Base-by-base conservation (phyloP, 805 yeast genomes). In the Sporopachydermia lactativora region DNA sequence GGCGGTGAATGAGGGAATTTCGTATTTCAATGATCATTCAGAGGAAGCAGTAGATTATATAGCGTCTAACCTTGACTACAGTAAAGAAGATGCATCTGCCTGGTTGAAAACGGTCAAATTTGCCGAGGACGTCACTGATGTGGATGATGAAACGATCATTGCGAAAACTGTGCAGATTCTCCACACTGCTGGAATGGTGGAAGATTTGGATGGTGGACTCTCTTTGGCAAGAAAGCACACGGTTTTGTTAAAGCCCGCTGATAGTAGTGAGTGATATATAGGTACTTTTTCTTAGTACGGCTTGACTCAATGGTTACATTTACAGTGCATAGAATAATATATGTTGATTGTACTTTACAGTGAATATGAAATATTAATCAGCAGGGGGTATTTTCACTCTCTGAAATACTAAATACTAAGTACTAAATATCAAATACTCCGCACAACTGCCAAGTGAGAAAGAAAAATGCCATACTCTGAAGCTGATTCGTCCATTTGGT, bases 81-180 rank as follows among this genome's bases (percentile, higher is more conserved):
- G 82, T 0, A 66, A 68, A 41, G 81, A 70, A 38, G 96, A 86
- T 57, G 94, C 95, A 5, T 58, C 64, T 17, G 80, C 73, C 45
- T 86, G 96, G 96, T 64, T 80, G 45, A 68, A 77, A 48, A 81
- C 94, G 0, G 96, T 86, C 4, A 51, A 64, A 47, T 86, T 85
- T 58, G 53, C 61, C 46, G 59, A 66, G 34, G 62, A 68, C 36
- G 73, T 68, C 0, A 56, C 61, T 1, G 54, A 70, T 14, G 71
- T 81, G 41, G 73, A 73, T 59, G 60, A 64, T 3, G 57, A 52
- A 6, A 57, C 58, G 34, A 68, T 81, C 5, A 66, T 73, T 5
- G 54, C 49, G 8, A 73, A 75, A 46, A 82, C 94, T 1, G 63
- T 72, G 3, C 53, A 59, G 4, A 69, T 77, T 5, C 66, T 84